Base-by-base conservation (phyloP, 2,329 filamentous ascomycete species). In the Aspergillus eucalypticola region DNA sequence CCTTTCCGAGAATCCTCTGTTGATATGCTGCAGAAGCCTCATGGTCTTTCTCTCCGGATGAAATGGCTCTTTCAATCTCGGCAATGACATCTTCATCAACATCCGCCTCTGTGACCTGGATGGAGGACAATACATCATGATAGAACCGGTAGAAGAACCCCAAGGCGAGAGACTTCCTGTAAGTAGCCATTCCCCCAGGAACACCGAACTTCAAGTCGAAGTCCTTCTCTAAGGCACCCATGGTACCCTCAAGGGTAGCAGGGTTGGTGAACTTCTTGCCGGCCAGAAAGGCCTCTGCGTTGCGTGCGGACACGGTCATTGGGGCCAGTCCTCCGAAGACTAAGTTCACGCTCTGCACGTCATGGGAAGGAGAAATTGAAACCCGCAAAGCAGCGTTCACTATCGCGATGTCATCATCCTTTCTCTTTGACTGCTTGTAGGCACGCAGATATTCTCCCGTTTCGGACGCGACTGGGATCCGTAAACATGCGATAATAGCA, bases 141-240 rank as follows among this genome's bases (percentile, higher is more conserved):
- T 96, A 98, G 76, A 97, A 99, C 41, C 92, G 88, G 77, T 98
- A 98, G 78, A 98, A 98, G 82, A 99, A 96, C 2, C 93, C 89
- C 55, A 98, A 81, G 0, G 95, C 94, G 8, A 99, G 80, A 0
- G 92, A 91, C 73, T 95, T 96, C 27, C 95, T 84, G 72, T 98
- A 99, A 1, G 92, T 96, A 0, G 95, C 94, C 95, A 99, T 99
- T 39, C 95, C 95, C 66, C 95, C 95, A 0, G 94, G 95, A 0
- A 99, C 95, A 56, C 92, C 89, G 69, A 96, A 98, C 4, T 86
- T 83, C 29, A 99, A 82, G 72, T 96, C 86, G 70, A 99, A 99
- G 71, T 98, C 95, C 54, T 86, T 82, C 64, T 92, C 93, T n/a
- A 99, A 81, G 0, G 91, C 90, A 67, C 87, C 90, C 91, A 98